These are phyloP conservation scores for Spizellomyces sp. DNA, from an alignment of 192 early-diverging fungal genomes.

Conservation along the genomic window DNA sequence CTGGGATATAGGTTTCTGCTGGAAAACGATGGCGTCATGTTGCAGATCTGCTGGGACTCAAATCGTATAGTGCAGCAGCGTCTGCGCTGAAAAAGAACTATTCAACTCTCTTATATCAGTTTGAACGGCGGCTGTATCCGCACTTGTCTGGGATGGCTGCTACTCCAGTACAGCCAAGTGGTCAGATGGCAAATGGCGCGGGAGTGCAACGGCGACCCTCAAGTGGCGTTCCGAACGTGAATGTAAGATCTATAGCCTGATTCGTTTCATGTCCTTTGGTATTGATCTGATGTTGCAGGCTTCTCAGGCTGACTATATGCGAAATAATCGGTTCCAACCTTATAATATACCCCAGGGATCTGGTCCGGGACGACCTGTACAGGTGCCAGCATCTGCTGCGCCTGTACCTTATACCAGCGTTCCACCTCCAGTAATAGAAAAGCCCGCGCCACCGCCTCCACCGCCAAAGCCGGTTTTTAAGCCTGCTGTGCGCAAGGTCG, in stretches of 20 bases:
- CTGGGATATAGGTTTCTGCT: not conserved
- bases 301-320: too few relatives aligned
- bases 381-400: not conserved
- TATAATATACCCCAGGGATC: not conserved
- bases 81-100: constrained; percentile 27
- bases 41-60: constrained; percentile 15
- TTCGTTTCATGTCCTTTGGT: too few relatives aligned
- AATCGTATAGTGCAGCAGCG: not conserved
- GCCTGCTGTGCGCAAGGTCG: constrained; percentile 67
- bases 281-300: too few relatives aligned
- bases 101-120: constrained; percentile 8
- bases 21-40: not conserved
- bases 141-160: not conserved
- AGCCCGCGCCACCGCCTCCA: not conserved
- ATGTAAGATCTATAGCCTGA: too few relatives aligned
- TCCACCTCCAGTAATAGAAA: too few relatives aligned
- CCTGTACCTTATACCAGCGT: too few relatives aligned
- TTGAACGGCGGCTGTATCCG: constrained; percentile 19
- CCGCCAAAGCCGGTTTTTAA: constrained; percentile 41
- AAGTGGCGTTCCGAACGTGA: too few relatives aligned
- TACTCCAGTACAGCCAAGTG: too few relatives aligned
- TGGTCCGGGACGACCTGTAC: not conserved
- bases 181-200: too few relatives aligned
- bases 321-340: not conserved
- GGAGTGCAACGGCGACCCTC: too few relatives aligned